Conservation (phyloP, 352 stramenopile genomes). For the Achlya hypogyna region DNA sequence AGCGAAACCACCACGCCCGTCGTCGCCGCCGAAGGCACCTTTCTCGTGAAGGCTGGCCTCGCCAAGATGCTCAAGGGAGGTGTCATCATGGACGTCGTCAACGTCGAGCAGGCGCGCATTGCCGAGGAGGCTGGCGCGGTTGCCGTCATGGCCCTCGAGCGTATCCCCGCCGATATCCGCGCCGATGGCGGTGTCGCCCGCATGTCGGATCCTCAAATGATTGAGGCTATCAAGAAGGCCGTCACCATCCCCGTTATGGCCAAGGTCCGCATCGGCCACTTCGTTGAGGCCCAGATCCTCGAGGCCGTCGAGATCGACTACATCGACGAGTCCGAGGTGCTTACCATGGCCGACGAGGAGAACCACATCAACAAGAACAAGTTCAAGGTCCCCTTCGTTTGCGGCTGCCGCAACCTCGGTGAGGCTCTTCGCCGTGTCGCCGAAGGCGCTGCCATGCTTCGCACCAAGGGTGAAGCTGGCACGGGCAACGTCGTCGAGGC, state of each 20-base stretch:
- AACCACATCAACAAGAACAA: conserved; percentile 96
- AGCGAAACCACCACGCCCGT: not conserved
- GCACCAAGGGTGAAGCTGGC: conserved; percentile 97
- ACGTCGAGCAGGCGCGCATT: conserved; percentile 91
- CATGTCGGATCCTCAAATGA: conserved; percentile 97
- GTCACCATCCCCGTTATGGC: conserved; percentile 99
- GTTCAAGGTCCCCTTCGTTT: conserved; percentile 98
- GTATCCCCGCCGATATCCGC: conserved; percentile 97
- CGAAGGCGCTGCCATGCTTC: conserved; percentile 95
- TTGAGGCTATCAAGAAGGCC: conserved; percentile 96
- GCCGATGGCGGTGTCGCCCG: conserved; percentile 93
- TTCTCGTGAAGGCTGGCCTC: conserved; percentile 92
- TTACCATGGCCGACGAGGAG: conserved; percentile 98
- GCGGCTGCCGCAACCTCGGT: conserved; percentile 95
- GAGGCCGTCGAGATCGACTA: conserved; percentile 97
- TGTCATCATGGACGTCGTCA: conserved; percentile 96
- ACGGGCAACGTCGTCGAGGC: conserved; percentile 98
- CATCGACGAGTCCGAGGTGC: conserved; percentile 97
- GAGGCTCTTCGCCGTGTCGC: conserved; percentile 92
- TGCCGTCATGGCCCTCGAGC: conserved; percentile 97
- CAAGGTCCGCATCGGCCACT: conserved; percentile 97
- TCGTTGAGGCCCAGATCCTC: conserved; percentile 98
- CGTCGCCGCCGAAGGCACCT: conserved; percentile 56
- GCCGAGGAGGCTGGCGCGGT: conserved; percentile 95
- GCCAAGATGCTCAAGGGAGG: conserved; percentile 98